These are phyloP conservation scores for Blastomyces gilchristii DNA, from an alignment of 2,329 filamentous ascomycete species.

Conservation along the genomic window DNA sequence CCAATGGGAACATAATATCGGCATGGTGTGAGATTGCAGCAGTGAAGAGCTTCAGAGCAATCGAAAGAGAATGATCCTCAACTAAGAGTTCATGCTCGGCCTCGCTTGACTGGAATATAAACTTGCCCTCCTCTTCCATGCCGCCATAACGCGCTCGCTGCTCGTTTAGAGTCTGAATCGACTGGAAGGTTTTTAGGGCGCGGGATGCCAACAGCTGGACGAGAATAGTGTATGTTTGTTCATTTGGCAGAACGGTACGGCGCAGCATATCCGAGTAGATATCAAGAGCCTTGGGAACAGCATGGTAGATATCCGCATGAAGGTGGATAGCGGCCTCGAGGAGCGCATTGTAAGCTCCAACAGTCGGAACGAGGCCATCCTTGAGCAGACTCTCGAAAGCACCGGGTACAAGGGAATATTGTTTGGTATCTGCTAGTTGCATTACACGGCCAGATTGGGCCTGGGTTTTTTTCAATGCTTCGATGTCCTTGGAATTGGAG, in stretches of 20 bases:
- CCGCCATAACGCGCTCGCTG: constrained; percentile 77
- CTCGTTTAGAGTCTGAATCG: constrained; percentile 65
- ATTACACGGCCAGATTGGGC: constrained; percentile 70
- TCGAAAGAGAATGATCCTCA: constrained; percentile 76
- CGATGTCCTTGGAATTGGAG: constrained; percentile 48
- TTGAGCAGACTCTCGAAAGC: constrained; percentile 86
- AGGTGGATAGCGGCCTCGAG: constrained; percentile 75
- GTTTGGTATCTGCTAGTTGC: constrained; percentile 58
- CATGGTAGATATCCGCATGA: constrained; percentile 66
- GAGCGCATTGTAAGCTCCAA: constrained; percentile 84
- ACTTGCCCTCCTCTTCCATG: constrained; percentile 71
- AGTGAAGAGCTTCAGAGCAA: constrained; percentile 78
- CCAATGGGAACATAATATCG: constrained; percentile 58
- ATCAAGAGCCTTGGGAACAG: constrained; percentile 83
- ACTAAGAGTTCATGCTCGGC: constrained; percentile 74
- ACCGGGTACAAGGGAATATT: constrained; percentile 78
- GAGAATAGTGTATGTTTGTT: constrained; percentile 77
- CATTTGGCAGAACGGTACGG: constrained; percentile 69
- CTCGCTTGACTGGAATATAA: constrained; percentile 81
- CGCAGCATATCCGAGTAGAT: constrained; percentile 95
- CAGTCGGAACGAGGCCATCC: constrained; percentile 68
- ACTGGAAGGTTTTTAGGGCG: constrained; percentile 64
- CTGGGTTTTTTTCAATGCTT: constrained; percentile 43
- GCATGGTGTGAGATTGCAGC: constrained; percentile 55
- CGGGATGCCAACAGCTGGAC: constrained; percentile 72